Conservation (phyloP, 768 basidiomycete genomes). For the Steccherinum ochraceum region DNA sequence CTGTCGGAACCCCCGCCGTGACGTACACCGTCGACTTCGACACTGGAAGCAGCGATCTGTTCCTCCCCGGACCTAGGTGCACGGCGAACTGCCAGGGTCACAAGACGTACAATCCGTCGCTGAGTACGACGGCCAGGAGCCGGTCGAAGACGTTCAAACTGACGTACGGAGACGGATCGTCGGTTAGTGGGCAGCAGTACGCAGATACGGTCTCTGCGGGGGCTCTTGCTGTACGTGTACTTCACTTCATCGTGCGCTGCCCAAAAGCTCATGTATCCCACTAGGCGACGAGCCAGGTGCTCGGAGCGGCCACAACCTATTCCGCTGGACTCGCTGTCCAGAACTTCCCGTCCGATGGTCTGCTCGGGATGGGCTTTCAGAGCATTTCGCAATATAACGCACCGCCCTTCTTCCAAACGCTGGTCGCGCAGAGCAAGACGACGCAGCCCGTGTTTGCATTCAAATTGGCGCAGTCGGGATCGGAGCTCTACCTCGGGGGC, state of each 20-base stretch:
- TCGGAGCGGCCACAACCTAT: constrained; percentile 19
- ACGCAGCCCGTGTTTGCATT: constrained; percentile 30
- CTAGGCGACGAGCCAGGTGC: constrained; percentile 12
- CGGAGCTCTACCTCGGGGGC: constrained; percentile 36
- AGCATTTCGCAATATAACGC: constrained; percentile 19
- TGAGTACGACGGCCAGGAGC: constrained; percentile 32
- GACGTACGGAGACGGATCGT: constrained; percentile 43
- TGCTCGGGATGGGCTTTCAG: constrained; percentile 27
- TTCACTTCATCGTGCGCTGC: constrained; percentile 1
- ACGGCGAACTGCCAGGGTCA: constrained; percentile 31
- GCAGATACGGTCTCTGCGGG: constrained; percentile 39
- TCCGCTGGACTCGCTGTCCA: constrained; percentile 12
- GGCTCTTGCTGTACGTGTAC: constrained; percentile 29
- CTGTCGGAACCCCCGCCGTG: constrained; percentile 41
- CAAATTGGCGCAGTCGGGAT: constrained; percentile 26
- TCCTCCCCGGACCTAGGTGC: constrained; percentile 36
- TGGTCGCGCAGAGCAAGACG: constrained; percentile 16
- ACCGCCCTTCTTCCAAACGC: constrained; percentile 23
- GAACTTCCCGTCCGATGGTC: constrained; percentile 17
- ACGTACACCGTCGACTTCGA: constrained; percentile 33
- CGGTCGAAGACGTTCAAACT: constrained; percentile 31
- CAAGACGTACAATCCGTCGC: constrained; percentile 28
- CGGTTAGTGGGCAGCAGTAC: constrained; percentile 39
- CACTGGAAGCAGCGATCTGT: constrained; percentile 41
- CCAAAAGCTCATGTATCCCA: not conserved